phyloP scores from a whole-genome alignment of 345 rosid genomes.

The Boechera divaricarpa region DNA sequence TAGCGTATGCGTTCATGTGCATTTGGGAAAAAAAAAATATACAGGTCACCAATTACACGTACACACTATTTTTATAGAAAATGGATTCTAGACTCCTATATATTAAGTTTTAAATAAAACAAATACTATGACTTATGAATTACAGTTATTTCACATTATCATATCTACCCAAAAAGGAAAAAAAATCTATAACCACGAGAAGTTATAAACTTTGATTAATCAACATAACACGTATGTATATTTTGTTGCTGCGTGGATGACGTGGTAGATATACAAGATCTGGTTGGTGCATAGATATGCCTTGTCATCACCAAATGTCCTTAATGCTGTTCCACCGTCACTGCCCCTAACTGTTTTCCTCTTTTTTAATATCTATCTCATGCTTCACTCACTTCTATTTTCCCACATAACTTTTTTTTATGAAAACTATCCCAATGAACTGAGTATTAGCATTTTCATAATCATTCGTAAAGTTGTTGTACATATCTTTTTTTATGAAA shows the following conservation, averaged over 20 bases:
- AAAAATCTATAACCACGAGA: constrained; percentile 37
- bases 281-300: constrained; percentile 45
- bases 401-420: background rate
- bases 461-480: background rate
- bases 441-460: background rate
- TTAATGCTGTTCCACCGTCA: constrained; percentile 44
- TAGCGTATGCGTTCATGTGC: constrained; percentile 38
- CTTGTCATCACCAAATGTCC: constrained; percentile 36
- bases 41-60: constrained; percentile 41
- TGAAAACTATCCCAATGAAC: background rate
- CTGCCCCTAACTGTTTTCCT: constrained; percentile 41
- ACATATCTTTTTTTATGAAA: background rate
- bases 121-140: constrained; percentile 11
- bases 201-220: constrained; percentile 19
- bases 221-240: constrained; percentile 37
- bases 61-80: background rate
- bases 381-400: constrained; percentile 36
- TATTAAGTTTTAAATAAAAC: background rate
- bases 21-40: constrained; percentile 15
- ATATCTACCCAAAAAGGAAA: constrained; percentile 20
- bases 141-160: constrained; percentile 18
- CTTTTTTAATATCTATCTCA: constrained; percentile 40
- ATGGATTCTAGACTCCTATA: background rate
- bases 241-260: constrained; percentile 15
- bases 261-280: constrained; percentile 33